Evolutionary conservation across 352 stramenopile genomes (phyloP).

Genomic region (Phytophthora ramorum): DNA sequence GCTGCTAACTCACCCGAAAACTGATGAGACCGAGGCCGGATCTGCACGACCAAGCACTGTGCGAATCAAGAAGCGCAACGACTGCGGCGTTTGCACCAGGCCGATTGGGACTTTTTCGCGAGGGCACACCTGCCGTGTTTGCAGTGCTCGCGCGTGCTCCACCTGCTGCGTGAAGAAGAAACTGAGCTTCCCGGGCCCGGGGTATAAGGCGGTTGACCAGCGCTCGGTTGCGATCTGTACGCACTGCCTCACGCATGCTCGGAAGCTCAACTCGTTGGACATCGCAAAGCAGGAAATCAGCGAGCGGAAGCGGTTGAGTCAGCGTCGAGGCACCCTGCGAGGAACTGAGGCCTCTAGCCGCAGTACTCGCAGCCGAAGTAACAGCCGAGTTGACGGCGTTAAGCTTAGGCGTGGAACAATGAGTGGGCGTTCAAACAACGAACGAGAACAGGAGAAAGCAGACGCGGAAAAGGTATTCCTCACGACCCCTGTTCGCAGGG

Average conservation of each 20-base stretch:
- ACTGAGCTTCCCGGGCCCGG: constrained; percentile 38
- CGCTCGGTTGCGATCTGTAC: constrained; percentile 42
- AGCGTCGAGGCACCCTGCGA: constrained; percentile 13
- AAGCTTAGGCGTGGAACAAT: constrained; percentile 17
- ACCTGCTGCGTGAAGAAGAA: constrained; percentile 49
- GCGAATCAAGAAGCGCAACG: constrained; percentile 27
- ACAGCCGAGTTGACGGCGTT: constrained; percentile 16
- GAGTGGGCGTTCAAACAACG: background rate
- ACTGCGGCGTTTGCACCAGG: constrained; percentile 45
- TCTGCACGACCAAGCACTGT: constrained; percentile 24
- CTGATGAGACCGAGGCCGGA: constrained; percentile 13
- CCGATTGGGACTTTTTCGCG: constrained; percentile 38
- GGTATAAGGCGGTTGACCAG: constrained; percentile 41
- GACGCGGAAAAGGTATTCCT: constrained; percentile 21
- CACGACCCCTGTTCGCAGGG: constrained; percentile 10
- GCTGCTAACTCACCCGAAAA: constrained; percentile 42
- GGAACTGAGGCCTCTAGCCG: constrained; percentile 3
- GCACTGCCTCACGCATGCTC: constrained; percentile 40
- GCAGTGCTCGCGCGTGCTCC: constrained; percentile 38
- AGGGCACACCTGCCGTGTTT: constrained; percentile 40
- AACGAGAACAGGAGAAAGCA: constrained; percentile 6
- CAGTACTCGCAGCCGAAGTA: constrained; percentile 19
- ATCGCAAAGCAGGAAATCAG: constrained; percentile 39
- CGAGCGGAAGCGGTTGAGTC: constrained; percentile 17
- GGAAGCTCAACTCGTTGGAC: constrained; percentile 38